These are phyloP conservation scores for Boletus edulis DNA, from an alignment of 768 basidiomycete species.

Conservation along the genomic window DNA sequence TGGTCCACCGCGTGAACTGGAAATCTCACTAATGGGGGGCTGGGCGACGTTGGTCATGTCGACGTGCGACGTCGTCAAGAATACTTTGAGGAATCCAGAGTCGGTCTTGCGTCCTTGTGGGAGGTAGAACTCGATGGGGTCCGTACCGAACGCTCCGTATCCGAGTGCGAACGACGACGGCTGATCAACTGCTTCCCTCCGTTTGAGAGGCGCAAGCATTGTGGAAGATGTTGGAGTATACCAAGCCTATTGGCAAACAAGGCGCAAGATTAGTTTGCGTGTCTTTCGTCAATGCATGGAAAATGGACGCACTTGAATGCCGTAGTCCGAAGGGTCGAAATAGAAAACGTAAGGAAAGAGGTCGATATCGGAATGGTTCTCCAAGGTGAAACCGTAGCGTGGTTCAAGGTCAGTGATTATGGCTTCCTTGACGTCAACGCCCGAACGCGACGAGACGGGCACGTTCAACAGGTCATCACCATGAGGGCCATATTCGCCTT, in stretches of 20 bases:
- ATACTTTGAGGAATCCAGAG: constrained; percentile 22
- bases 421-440: constrained; percentile 8
- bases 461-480: constrained; percentile 11
- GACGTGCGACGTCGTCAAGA: constrained; percentile 19
- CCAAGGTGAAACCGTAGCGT: constrained; percentile 16
- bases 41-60: constrained; percentile 17
- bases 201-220: constrained; percentile 9
- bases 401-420: constrained; percentile 8
- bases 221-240: constrained; percentile 8
- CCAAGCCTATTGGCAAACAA: constrained; percentile 9
- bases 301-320: constrained; percentile 9
- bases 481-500: neutral
- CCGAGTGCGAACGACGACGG: constrained; percentile 21
- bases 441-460: neutral
- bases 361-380: constrained; percentile 15
- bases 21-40: neutral
- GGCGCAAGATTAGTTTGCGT: neutral
- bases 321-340: constrained; percentile 22
- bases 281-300: neutral
- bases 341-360: constrained; percentile 26
- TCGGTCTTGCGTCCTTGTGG: neutral
- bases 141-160: constrained; percentile 18
- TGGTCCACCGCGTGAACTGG: neutral
- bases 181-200: neutral
- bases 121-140: constrained; percentile 19